Base-by-base conservation (phyloP, 2,329 filamentous ascomycete genomes). In the Colletotrichum salicis region DNA sequence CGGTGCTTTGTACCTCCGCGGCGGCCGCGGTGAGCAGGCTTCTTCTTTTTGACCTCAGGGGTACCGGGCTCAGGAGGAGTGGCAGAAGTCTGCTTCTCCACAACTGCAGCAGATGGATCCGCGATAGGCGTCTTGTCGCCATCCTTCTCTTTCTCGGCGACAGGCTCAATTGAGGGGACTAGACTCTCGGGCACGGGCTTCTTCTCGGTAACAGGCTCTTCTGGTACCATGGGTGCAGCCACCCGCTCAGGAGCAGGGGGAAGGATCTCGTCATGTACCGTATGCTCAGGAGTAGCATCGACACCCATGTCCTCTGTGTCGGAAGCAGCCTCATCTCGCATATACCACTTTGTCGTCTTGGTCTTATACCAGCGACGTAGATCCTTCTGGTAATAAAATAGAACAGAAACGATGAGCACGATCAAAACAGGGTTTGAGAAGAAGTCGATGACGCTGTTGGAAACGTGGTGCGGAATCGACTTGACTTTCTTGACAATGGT, bases 1-100 rank as follows among this genome's bases (percentile, higher is more conserved):
- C 89, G 88, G 71, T 92, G 90, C 78, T 92, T 91, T 22, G 89
- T 88, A 2, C 93, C 93, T 27, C 92, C 93, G 59, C 93, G 88
- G n/a, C 89, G 87, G 4, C 93, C 93, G 67, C 93, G 87, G 67
- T 93, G 91, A 0, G 89, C 86, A 79, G 92, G 93, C 78, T 90
- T 92, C 80, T 92, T 92, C 76, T 91, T 91, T 80, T 92, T 92
- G 76, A 90, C 91, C 19, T 87, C 86, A 5, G 82, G 80, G 12
- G 64, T 69, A 5, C 65, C 69, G n/a, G 70, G 60, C n/a, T 73
- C 72, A 1, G 64, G 70, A 15, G 60, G 69, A 4, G 64, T 64
- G 29, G 52, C 51, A 1, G 55, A 41, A 3, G 33, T 22, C 24
- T 61, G 48, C 24, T 56, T 59, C 19, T 64, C 61, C 27, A 19